phyloP scores from a whole-genome alignment of 805 yeast species.

The Yamadazyma olivae region DNA sequence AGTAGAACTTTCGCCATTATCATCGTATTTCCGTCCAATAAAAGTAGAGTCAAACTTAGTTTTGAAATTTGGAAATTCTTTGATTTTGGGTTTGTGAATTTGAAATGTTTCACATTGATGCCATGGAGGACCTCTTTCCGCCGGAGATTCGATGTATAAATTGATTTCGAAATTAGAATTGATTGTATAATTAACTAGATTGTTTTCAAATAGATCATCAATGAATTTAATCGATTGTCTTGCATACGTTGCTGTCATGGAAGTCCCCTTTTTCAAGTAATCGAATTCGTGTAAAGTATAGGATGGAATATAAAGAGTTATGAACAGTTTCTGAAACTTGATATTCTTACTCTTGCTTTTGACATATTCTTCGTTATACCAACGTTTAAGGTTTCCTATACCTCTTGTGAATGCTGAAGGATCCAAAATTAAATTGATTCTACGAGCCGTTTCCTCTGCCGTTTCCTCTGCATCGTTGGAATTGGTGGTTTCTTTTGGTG shows the following conservation, averaged over 20 bases:
- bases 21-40: constrained; percentile 14
- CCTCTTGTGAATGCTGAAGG: constrained; percentile 69
- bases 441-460: too few relatives aligned
- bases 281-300: constrained; percentile 61
- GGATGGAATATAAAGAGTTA: constrained; percentile 50
- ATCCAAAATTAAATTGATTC: constrained; percentile 52
- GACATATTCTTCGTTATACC: constrained; percentile 46
- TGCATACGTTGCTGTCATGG: constrained; percentile 61
- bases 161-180: constrained; percentile 9
- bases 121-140: constrained; percentile 52
- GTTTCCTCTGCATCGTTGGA: not conserved
- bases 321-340: constrained; percentile 14
- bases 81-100: constrained; percentile 41
- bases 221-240: constrained; percentile 62
- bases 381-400: constrained; percentile 61
- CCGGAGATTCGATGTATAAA: constrained; percentile 32
- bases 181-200: constrained; percentile 1
- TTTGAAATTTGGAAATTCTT: constrained; percentile 48
- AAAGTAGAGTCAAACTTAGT: constrained; percentile 30
- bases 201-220: constrained; percentile 39
- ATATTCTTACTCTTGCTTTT: constrained; percentile 16
- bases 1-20: not conserved
- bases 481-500: not conserved
- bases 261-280: constrained; percentile 50
- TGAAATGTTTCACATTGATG: constrained; percentile 44